A percentile compares a stretch with the other conserved stretches of the same genome.
These are phyloP conservation scores for Leishmania tarentolae DNA, from an alignment of 208 protist genomes.

Conservation along the genomic window DNA sequence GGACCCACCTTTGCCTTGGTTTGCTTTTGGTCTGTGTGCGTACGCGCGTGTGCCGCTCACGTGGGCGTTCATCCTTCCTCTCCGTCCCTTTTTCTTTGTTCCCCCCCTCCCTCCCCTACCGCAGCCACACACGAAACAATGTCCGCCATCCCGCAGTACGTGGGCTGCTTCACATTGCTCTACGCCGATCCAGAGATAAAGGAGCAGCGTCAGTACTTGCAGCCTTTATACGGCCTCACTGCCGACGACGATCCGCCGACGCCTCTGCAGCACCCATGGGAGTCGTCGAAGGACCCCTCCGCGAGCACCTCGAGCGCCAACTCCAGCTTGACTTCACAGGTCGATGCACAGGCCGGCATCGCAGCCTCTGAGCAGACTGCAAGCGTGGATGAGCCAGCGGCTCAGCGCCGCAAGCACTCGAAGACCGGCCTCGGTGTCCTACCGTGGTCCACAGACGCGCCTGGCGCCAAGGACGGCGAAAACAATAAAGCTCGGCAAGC, in stretches of 20 bases:
- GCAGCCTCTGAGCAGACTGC: background rate
- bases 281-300: background rate
- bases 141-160: constrained; percentile 3
- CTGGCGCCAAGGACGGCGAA: background rate
- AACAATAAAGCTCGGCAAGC: background rate
- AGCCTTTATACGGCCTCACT: constrained; percentile 40
- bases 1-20: background rate
- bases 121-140: background rate
- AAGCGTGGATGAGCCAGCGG: constrained; percentile 8
- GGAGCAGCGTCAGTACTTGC: constrained; percentile 29
- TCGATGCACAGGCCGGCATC: constrained; percentile 1
- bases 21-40: background rate
- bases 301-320: background rate
- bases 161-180: constrained; percentile 34
- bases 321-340: constrained; percentile 3
- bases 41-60: background rate
- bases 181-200: constrained; percentile 35
- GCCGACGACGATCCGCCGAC: constrained; percentile 28
- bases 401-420: constrained; percentile 15
- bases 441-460: background rate
- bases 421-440: background rate
- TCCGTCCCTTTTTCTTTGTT: no score
- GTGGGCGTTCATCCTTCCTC: background rate
- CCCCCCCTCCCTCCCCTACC: no score
- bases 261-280: background rate